Evolutionary conservation across 192 early-diverging fungal genomes (phyloP), one percentile per base, ranked within the genome.

Genomic region (Podila epigama): DNA sequence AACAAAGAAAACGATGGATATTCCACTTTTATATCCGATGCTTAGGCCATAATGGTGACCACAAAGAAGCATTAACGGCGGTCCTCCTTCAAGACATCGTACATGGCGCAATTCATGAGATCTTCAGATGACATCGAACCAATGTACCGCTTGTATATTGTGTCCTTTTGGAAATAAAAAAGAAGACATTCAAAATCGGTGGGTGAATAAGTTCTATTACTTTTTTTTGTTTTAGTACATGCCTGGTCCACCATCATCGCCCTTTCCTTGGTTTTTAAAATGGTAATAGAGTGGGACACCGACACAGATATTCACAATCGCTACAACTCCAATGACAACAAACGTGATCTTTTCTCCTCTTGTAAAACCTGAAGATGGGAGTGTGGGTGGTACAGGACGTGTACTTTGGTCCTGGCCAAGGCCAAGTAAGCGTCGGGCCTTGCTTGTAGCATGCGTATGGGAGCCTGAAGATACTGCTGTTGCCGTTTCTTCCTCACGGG

Each of bases 251-350:
- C 44, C 44, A 22, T 48, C 44, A 48, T 8, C 44, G 6, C n/a
- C 44, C 29, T 35, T 40, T 13, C 41, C 65, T 20, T 67, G 31
- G 16, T 59, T 58, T 25, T 54, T 41, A 54, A 66, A 82, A 58
- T 70, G 65, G 66, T 66, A 75, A 36, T 82, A 82, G 15, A 82
- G 51, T 1, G 81, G 75, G 12, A 82, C 58, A 15, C 70, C 75
- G 16, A 82, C 56, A 22, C 55, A 69, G 22, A 82, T n/a, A 41
- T 79, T 70, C 16, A 82, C 18, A 3, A 82, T 11, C 7, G 81
- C 70, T 13, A 75, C 50, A 4, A 54, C 28, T 2, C 61, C 57
- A 31, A 82, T 82, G 35, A 66, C 39, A 1, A 52, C 51, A 62
- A 82, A 70, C 39, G 63, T 70, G 15, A 69, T 63, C 62, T 64